Evolutionary conservation across 257 asterid genomes (phyloP).

Genomic region (Nicotiana knightiana): DNA sequence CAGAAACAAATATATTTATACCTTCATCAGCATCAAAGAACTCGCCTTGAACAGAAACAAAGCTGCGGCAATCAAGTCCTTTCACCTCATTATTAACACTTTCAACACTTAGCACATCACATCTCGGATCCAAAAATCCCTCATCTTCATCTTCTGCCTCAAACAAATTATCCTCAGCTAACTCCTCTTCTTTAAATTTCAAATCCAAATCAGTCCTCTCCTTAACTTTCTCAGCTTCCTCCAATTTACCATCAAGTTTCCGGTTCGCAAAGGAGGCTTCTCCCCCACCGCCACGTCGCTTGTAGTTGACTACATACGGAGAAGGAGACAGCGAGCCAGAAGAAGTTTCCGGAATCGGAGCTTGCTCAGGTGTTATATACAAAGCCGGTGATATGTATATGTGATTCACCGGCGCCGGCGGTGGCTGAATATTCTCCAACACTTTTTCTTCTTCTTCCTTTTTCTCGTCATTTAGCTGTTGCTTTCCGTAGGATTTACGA

Average conservation of each 20-base stretch:
- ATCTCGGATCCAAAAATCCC: constrained; percentile 36
- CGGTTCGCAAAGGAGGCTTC: constrained; percentile 13
- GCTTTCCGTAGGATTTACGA: constrained; percentile 30
- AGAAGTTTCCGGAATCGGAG: constrained; percentile 50
- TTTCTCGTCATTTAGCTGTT: background rate
- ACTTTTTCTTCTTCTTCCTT: background rate
- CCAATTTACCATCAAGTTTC: constrained; percentile 12
- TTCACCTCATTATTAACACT: constrained; percentile 29
- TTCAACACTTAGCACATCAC: constrained; percentile 26
- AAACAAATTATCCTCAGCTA: background rate
- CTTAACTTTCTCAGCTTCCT: background rate
- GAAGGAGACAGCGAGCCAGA: constrained; percentile 54
- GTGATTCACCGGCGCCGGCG: constrained; percentile 32
- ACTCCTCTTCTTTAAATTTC: constrained; percentile 3
- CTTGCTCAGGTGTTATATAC: constrained; percentile 66
- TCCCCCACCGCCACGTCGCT: constrained; percentile 59
- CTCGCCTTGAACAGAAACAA: constrained; percentile 53
- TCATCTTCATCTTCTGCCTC: constrained; percentile 26
- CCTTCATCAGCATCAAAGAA: constrained; percentile 88
- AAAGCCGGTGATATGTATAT: constrained; percentile 66
- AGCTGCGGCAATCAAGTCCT: constrained; percentile 54
- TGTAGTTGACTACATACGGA: constrained; percentile 69
- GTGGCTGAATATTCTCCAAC: background rate
- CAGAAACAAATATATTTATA: constrained; percentile 7
- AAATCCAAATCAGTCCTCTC: background rate